Conservation (phyloP, 2,329 filamentous ascomycete species). For the Penicillium oxalicum region DNA sequence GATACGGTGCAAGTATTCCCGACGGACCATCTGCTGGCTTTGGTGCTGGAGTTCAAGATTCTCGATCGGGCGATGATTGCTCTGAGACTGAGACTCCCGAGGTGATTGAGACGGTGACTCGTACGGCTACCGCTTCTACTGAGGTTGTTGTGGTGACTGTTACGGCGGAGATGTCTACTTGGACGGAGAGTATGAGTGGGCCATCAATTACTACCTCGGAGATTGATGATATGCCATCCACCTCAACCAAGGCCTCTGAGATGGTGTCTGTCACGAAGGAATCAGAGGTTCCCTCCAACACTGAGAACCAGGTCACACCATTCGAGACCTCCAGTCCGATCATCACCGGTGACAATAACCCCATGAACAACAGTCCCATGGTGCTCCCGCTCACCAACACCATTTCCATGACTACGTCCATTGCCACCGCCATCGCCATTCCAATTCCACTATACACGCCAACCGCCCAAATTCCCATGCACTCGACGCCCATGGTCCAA, state of each 20-base stretch:
- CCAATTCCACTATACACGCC: conserved; percentile 9
- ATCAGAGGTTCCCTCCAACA: no score
- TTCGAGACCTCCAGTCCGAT: no score
- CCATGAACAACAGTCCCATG: conserved; percentile 8
- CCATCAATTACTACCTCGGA: not conserved
- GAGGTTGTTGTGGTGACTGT: conserved; percentile 5
- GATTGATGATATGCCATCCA: conserved; percentile 1
- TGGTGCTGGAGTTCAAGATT: conserved; percentile 10
- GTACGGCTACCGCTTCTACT: conserved; percentile 10
- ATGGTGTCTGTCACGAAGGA: no score
- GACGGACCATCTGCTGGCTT: conserved; percentile 10
- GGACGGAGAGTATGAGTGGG: no score
- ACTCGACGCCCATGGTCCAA: conserved; percentile 17
- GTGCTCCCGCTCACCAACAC: conserved; percentile 15
- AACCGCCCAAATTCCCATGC: conserved; percentile 7
- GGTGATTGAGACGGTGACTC: not conserved
- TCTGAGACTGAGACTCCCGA: conserved; percentile 9
- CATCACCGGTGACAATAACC: no score
- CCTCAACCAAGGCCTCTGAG: not conserved
- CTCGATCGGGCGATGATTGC: conserved; percentile 12
- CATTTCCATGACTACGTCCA: conserved; percentile 10
- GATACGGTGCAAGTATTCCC: conserved; percentile 14
- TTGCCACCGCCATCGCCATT: conserved; percentile 6
- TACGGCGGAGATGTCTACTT: not conserved
- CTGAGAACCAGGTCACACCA: no score